Conservation (phyloP, 345 rosid genomes). For the Camelina sativa region DNA sequence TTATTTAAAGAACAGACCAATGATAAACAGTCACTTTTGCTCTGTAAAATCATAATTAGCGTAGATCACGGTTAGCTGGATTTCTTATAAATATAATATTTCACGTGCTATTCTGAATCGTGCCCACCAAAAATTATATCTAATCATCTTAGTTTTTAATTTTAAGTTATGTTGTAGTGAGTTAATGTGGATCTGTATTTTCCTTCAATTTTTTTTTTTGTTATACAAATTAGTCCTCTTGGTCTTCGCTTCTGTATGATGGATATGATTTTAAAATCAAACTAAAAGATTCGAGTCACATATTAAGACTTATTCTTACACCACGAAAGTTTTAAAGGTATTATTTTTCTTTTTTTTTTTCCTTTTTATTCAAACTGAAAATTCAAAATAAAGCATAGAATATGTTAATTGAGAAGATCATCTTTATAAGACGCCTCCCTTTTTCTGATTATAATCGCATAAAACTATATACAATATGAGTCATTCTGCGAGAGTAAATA, state of each 20-base stretch:
- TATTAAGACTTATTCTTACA: constrained; percentile 17
- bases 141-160: constrained; percentile 13
- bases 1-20: constrained; percentile 13
- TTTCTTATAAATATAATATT: constrained; percentile 29
- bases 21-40: constrained; percentile 33
- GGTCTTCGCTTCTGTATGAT: constrained; percentile 24
- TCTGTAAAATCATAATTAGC: constrained; percentile 36
- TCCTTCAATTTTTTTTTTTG: background rate
- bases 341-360: background rate
- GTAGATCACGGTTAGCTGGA: constrained; percentile 45
- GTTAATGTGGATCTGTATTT: constrained; percentile 34
- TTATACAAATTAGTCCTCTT: background rate
- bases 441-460: background rate
- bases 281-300: constrained; percentile 33
- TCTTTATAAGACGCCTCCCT: constrained; percentile 5
- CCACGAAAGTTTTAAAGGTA: constrained; percentile 28
- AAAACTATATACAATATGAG: background rate
- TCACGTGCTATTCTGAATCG: constrained; percentile 45
- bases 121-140: constrained; percentile 38
- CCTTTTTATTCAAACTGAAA: constrained; percentile 3
- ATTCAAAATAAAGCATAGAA: constrained; percentile 36
- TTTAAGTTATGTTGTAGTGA: constrained; percentile 9
- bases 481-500: constrained; percentile 2
- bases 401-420: constrained; percentile 20
- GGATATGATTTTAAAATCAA: constrained; percentile 40